A percentile compares a stretch with the other conserved stretches of the same genome.
phyloP scores from a whole-genome alignment of 2,329 filamentous ascomycete genomes.

The Trematosphaeria pertusa region DNA sequence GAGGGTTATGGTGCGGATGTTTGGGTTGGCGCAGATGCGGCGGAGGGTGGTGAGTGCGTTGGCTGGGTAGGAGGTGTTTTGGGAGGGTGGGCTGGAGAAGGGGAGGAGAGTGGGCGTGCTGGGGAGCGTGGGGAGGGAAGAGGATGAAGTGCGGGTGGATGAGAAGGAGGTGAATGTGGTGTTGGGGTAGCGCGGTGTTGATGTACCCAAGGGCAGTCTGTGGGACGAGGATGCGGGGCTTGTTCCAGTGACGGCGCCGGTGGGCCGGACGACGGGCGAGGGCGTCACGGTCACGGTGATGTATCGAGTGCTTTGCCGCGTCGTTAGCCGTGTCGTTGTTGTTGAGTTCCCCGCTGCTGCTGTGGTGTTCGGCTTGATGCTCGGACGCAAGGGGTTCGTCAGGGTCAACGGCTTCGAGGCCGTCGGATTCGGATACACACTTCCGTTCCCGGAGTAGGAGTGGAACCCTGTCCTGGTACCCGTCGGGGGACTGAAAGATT shows the following conservation, averaged over 20 bases:
- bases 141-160: constrained; percentile 2
- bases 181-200: background rate
- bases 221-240: too few species aligned
- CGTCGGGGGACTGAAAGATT: background rate
- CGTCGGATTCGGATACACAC: background rate
- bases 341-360: background rate
- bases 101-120: background rate
- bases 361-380: background rate
- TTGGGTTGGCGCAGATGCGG: constrained; percentile 42
- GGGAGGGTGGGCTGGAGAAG: background rate
- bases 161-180: background rate
- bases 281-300: too few species aligned
- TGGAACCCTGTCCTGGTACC: background rate
- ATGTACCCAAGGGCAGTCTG: background rate
- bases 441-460: background rate
- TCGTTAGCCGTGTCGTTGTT: constrained; percentile 4
- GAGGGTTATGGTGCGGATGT: constrained; percentile 48
- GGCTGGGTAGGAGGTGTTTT: background rate
- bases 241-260: too few species aligned
- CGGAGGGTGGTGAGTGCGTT: constrained; percentile 33
- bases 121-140: background rate
- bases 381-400: constrained; percentile 10
- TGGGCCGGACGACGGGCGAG: too few species aligned
- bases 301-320: too few species aligned
- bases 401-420: constrained; percentile 3